These are phyloP conservation scores for Rhododendron vialii DNA, from an alignment of 148 eudicot species.

Conservation along the genomic window DNA sequence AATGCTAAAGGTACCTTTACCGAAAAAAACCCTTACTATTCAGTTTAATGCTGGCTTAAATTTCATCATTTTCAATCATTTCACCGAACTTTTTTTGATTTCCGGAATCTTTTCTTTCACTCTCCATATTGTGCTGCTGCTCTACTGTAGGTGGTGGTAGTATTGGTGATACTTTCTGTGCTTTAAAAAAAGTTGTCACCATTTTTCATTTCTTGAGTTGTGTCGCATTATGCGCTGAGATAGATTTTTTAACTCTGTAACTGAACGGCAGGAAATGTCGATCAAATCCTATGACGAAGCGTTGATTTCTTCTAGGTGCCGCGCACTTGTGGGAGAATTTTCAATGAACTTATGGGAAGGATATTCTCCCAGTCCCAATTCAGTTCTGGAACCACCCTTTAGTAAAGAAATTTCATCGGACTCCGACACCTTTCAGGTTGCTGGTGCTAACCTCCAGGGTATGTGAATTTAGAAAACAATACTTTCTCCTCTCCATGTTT, in stretches of 20 bases:
- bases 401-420: constrained; percentile 22
- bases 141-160: neutral
- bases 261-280: constrained; percentile 24
- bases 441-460: constrained; percentile 35
- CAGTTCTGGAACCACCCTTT: constrained; percentile 32
- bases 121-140: neutral
- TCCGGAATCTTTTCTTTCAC: neutral
- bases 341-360: constrained; percentile 32
- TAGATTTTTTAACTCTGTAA: neutral
- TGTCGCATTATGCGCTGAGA: neutral
- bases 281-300: constrained; percentile 10
- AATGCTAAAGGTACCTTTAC: too few relatives aligned
- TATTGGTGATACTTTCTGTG: neutral
- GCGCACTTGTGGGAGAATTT: constrained; percentile 26
- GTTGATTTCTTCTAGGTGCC: constrained; percentile 1
- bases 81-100: neutral
- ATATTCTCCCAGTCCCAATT: constrained; percentile 40
- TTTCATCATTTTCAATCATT: neutral
- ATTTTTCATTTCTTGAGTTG: neutral
- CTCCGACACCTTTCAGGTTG: constrained; percentile 21
- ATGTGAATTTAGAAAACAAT: constrained; percentile 13
- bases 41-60: neutral
- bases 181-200: too few relatives aligned
- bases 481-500: neutral
- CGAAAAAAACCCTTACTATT: neutral